A percentile compares a stretch with the other conserved stretches of the same genome.
These are phyloP conservation scores for Seminavis robusta DNA, from an alignment of 108 stramenopile species.

Conservation along the genomic window DNA sequence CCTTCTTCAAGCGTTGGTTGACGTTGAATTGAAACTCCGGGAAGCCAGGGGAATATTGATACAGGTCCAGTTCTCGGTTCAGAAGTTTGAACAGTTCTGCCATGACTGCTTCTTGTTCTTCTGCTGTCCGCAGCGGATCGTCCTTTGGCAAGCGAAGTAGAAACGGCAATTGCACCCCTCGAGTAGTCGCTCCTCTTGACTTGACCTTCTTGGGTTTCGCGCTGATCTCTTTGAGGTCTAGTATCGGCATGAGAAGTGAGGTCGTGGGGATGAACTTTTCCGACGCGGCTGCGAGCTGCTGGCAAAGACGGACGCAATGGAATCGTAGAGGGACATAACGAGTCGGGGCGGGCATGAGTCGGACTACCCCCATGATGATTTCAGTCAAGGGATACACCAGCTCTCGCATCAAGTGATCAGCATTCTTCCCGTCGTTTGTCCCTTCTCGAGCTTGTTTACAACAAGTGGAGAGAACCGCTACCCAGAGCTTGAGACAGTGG, in stretches of 20 bases:
- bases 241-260: slow-evolving; percentile 73
- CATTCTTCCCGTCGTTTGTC: slow-evolving; percentile 30
- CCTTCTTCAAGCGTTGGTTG: slow-evolving; percentile 66
- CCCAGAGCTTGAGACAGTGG: slow-evolving; percentile 93
- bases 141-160: slow-evolving; percentile 77
- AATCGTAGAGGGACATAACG: slow-evolving; percentile 86
- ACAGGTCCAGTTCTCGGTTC: slow-evolving; percentile 83
- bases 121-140: slow-evolving; percentile 66
- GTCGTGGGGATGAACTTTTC: slow-evolving; percentile 89
- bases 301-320: slow-evolving; percentile 87
- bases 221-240: slow-evolving; percentile 82
- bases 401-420: slow-evolving; percentile 67
- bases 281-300: slow-evolving; percentile 89
- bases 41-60: slow-evolving; percentile 82
- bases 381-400: slow-evolving; percentile 88
- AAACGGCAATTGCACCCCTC: slow-evolving; percentile 43
- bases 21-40: slow-evolving; percentile 81
- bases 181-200: slow-evolving; percentile 4
- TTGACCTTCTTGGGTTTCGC: slow-evolving; percentile 67
- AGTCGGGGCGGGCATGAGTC: slow-evolving; percentile 66
- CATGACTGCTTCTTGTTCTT: slow-evolving; percentile 74
- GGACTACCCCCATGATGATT: slow-evolving; percentile 79
- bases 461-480: slow-evolving; percentile 82
- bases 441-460: slow-evolving; percentile 28
- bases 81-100: slow-evolving; percentile 74